Conservation (phyloP, 306 rosid genomes). For the Canavalia gladiata region DNA sequence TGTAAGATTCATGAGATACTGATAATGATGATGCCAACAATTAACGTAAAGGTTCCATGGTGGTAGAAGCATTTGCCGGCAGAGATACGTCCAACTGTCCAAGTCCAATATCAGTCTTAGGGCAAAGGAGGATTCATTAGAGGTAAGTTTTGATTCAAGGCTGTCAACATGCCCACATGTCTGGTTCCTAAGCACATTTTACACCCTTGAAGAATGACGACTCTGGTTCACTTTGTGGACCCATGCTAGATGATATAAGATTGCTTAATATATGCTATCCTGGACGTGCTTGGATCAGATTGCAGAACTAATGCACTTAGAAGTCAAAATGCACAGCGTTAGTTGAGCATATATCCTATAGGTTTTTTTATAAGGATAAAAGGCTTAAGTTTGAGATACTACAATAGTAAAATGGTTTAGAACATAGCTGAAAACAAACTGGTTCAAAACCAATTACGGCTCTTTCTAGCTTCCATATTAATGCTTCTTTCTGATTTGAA, state of each 20-base stretch:
- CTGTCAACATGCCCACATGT: conserved; percentile 53
- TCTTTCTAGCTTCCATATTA: not conserved
- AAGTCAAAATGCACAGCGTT: not conserved
- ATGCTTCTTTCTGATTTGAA: conserved; percentile 13
- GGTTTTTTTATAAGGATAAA: no score
- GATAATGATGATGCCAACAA: conserved; percentile 51
- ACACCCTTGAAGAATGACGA: conserved; percentile 65
- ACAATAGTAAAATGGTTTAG: no score
- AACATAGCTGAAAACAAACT: no score
- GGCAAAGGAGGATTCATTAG: conserved; percentile 65
- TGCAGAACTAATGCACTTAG: not conserved
- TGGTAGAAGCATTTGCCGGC: conserved; percentile 66
- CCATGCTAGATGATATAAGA: conserved; percentile 66
- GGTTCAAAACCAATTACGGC: no score
- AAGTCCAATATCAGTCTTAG: conserved; percentile 57
- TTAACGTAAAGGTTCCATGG: conserved; percentile 61
- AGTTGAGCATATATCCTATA: not conserved
- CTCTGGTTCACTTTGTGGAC: conserved; percentile 77
- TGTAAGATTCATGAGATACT: no score
- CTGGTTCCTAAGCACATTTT: conserved; percentile 62
- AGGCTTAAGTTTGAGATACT: no score
- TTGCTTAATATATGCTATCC: conserved; percentile 58
- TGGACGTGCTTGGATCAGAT: conserved; percentile 17
- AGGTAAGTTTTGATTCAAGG: conserved; percentile 60
- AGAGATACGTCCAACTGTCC: conserved; percentile 36